Conservation (phyloP, 495 filamentous ascomycete genomes). For the Penicillium robsamsonii region DNA sequence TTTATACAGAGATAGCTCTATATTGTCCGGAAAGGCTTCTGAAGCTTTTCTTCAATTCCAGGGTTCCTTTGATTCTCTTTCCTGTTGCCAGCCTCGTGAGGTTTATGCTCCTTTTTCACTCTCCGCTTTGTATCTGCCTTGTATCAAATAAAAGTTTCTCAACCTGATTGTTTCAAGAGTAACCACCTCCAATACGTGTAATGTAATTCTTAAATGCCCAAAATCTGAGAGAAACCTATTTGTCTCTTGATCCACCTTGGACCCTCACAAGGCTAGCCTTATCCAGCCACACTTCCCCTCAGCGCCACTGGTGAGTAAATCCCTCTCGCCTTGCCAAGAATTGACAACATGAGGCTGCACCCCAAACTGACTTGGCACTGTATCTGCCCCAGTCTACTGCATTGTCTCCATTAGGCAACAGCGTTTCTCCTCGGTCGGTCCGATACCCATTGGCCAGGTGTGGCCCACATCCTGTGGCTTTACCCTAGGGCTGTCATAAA, state of each 20-base stretch:
- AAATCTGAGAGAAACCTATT: no score
- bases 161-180: neutral
- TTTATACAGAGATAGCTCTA: no score
- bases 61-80: neutral
- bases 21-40: no score
- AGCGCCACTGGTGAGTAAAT: slow-evolving; percentile 6
- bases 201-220: neutral
- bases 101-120: neutral
- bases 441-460: neutral
- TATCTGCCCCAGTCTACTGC: neutral
- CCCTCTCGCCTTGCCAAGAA: slow-evolving; percentile 11
- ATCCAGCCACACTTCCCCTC: slow-evolving; percentile 3
- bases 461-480: slow-evolving; percentile 1
- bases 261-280: slow-evolving; percentile 8
- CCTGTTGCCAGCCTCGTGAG: neutral
- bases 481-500: slow-evolving; percentile 5
- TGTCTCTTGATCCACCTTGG: neutral
- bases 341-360: slow-evolving; percentile 8
- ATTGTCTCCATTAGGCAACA: slow-evolving; percentile 22
- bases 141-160: neutral
- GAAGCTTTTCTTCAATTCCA: neutral
- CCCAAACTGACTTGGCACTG: slow-evolving; percentile 2
- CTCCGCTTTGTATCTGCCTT: neutral
- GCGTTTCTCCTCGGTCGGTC: slow-evolving; percentile 7
- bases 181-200: neutral